Conservation (phyloP, 2,329 filamentous ascomycete species). For the Neocatenulostroma microsporum region DNA sequence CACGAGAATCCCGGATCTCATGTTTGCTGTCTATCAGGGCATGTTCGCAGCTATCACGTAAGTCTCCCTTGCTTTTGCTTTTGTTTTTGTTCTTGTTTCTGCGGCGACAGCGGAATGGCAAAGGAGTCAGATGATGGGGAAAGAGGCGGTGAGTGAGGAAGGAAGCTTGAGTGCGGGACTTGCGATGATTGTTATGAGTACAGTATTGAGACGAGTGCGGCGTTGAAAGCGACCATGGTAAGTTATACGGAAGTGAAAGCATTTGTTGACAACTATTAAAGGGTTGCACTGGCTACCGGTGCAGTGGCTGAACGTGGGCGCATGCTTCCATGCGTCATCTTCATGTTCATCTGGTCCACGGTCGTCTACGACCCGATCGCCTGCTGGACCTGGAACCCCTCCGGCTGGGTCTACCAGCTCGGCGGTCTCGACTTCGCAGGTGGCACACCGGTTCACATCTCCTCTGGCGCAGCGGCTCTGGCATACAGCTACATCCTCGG, state of each 20-base stretch:
- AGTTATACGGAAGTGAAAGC: too few relatives aligned
- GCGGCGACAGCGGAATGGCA: too few relatives aligned
- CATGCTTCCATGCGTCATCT: conserved; percentile 80
- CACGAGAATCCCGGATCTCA: conserved; percentile 64
- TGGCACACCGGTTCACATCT: conserved; percentile 83
- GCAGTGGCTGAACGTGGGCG: conserved; percentile 80
- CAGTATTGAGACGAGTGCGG: too few relatives aligned
- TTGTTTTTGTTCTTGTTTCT: too few relatives aligned
- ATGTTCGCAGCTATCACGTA: conserved; percentile 78
- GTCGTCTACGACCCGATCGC: conserved; percentile 87
- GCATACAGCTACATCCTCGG: conserved; percentile 90
- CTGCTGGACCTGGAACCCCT: conserved; percentile 88
- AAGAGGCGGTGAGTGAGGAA: too few relatives aligned
- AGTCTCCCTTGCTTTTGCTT: too few relatives aligned
- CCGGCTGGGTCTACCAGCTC: conserved; percentile 70
- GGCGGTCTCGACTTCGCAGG: conserved; percentile 84
- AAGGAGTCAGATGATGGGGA: too few relatives aligned
- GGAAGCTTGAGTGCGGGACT: too few relatives aligned
- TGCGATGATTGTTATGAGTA: too few relatives aligned
- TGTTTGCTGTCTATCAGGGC: conserved; percentile 80
- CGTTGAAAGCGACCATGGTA: too few relatives aligned
- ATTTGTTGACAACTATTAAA: too few relatives aligned
- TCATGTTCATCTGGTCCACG: conserved; percentile 90
- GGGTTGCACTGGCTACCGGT: conserved; percentile 74
- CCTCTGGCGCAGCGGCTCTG: conserved; percentile 75